Evolutionary conservation across 768 basidiomycete genomes (phyloP).

Genomic region (Trametes maxima): DNA sequence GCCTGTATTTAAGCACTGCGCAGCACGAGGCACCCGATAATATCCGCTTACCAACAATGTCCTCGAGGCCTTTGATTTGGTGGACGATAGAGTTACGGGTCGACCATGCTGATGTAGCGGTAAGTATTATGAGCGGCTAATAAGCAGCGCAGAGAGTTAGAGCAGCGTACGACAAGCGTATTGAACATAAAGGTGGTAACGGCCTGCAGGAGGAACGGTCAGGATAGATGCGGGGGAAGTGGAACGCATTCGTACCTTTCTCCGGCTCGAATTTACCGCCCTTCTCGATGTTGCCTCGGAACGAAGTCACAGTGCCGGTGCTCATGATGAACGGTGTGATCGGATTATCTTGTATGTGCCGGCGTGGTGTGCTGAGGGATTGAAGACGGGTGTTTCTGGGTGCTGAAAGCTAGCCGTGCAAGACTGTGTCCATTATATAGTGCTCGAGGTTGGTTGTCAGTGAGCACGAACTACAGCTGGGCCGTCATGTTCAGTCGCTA

Average conservation of each 20-base stretch:
- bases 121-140: background rate
- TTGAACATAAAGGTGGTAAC: conserved; percentile 91
- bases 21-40: background rate
- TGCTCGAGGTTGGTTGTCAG: too few species aligned
- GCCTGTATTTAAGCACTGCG: too few species aligned
- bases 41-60: conserved; percentile 66
- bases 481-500: too few species aligned
- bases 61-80: conserved; percentile 90
- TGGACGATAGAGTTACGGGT: conserved; percentile 86
- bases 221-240: background rate
- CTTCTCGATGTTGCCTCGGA: conserved; percentile 56
- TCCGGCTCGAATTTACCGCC: conserved; percentile 73
- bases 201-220: conserved; percentile 48
- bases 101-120: conserved; percentile 73
- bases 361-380: too few species aligned
- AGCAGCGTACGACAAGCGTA: conserved; percentile 73
- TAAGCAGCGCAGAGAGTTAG: background rate
- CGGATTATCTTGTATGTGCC: too few species aligned
- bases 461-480: too few species aligned
- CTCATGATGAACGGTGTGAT: too few species aligned
- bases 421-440: too few species aligned
- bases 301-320: conserved; percentile 30
- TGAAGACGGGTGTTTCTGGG: too few species aligned
- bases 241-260: conserved; percentile 48
- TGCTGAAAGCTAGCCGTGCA: too few species aligned